phyloP scores from a whole-genome alignment of 139 green algal species.

The Pedinophyceae sp. region DNA sequence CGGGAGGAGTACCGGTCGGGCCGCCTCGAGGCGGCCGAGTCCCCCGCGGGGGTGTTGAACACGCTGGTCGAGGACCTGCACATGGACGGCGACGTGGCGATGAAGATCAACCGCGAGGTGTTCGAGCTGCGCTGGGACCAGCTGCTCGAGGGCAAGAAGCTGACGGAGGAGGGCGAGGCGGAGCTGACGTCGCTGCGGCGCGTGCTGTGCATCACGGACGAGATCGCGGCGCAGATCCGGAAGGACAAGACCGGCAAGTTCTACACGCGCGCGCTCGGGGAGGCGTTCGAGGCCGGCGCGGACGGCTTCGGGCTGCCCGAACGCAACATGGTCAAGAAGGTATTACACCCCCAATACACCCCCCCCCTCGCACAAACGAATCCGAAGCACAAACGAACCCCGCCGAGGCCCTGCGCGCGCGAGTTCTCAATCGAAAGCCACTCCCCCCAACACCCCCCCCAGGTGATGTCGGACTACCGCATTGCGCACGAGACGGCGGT shows the following conservation, averaged over 20 bases:
- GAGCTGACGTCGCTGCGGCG: constrained; percentile 1
- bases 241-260: constrained; percentile 2
- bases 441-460: neutral
- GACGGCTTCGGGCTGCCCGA: neutral
- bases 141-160: neutral
- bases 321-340: no score
- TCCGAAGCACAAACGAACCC: no score
- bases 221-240: neutral
- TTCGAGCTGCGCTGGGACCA: neutral
- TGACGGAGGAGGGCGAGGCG: neutral
- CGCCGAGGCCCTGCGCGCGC: no score
- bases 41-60: neutral
- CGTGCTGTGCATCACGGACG: constrained; percentile 1
- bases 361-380: neutral
- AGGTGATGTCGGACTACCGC: neutral
- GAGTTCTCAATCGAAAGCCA: neutral
- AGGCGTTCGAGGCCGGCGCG: neutral
- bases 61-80: neutral
- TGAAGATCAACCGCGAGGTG: constrained; percentile 4
- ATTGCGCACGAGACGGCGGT: neutral
- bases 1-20: neutral
- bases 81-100: constrained; percentile 2
- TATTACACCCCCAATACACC: no score
- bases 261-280: neutral
- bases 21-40: neutral